These are phyloP conservation scores for Wallacemonas sp. DNA, from an alignment of 208 protist species.

Conservation along the genomic window DNA sequence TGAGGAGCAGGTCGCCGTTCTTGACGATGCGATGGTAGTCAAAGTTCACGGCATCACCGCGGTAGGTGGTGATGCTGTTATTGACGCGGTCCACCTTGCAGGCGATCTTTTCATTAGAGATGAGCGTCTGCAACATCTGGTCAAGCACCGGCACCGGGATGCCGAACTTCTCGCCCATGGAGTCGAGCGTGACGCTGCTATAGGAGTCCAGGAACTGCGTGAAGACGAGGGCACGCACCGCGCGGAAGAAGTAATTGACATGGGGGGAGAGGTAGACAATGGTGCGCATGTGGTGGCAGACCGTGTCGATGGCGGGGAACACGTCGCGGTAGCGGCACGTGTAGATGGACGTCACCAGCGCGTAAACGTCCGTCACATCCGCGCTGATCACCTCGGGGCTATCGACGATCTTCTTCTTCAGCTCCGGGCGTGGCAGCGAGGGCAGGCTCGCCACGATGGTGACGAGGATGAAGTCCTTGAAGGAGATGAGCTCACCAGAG, in stretches of 20 bases:
- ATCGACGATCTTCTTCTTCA: conserved; percentile 92
- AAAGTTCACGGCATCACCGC: conserved; percentile 96
- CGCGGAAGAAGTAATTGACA: conserved; percentile 96
- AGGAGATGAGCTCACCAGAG: conserved; percentile 94
- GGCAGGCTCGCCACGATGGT: conserved; percentile 92
- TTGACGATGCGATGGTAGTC: conserved; percentile 97
- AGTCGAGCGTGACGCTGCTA: conserved; percentile 95
- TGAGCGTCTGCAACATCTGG: conserved; percentile 97
- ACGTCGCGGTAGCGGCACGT: conserved; percentile 96
- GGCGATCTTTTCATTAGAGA: conserved; percentile 95
- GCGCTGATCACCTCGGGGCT: conserved; percentile 92
- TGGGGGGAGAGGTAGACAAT: conserved; percentile 95
- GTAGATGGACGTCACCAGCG: conserved; percentile 93
- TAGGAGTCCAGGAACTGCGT: conserved; percentile 99
- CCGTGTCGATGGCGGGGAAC: conserved; percentile 89
- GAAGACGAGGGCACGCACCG: conserved; percentile 97
- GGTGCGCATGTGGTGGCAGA: conserved; percentile 89
- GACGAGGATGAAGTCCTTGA: conserved; percentile 95
- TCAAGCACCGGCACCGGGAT: conserved; percentile 89
- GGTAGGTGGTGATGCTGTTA: conserved; percentile 96
- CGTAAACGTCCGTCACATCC: conserved; percentile 88
- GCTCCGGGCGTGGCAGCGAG: conserved; percentile 83
- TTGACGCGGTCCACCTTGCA: conserved; percentile 98
- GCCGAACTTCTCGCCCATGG: conserved; percentile 96
- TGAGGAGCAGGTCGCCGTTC: conserved; percentile 97